phyloP scores from a whole-genome alignment of 2,329 filamentous ascomycete genomes.

The Dactylellina parvicollis region DNA sequence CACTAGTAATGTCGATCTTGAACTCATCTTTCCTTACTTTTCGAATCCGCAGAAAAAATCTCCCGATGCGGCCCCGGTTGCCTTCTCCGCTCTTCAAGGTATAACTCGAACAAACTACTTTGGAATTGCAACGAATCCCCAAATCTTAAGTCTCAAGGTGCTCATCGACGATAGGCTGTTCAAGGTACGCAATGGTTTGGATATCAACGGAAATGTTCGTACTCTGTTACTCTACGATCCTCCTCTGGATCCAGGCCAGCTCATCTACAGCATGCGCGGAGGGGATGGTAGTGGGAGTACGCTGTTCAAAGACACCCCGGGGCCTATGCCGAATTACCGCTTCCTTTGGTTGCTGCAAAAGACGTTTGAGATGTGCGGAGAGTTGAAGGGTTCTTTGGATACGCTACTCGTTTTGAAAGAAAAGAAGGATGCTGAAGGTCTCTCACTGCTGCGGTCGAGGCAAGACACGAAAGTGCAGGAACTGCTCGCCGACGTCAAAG shows the following conservation, averaged over 20 bases:
- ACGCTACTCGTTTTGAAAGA: constrained; percentile 55
- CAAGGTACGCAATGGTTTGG: constrained; percentile 60
- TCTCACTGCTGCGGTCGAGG: constrained; percentile 44
- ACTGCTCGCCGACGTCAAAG: constrained; percentile 54
- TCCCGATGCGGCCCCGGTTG: too few species aligned
- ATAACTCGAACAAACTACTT: constrained; percentile 57
- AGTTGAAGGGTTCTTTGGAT: constrained; percentile 55
- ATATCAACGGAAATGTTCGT: constrained; percentile 59
- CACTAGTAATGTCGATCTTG: constrained; percentile 13
- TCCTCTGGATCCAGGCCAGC: constrained; percentile 57
- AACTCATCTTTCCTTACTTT: constrained; percentile 44
- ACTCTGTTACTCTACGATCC: constrained; percentile 58
- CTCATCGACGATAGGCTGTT: constrained; percentile 60
- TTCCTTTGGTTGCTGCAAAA: constrained; percentile 57
- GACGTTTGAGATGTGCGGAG: constrained; percentile 58
- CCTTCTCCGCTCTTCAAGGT: constrained; percentile 57
- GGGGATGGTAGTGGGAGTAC: constrained; percentile 57
- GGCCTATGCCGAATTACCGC: constrained; percentile 59
- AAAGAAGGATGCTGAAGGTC: constrained; percentile 57
- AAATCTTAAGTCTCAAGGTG: background rate
- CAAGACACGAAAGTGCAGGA: constrained; percentile 53
- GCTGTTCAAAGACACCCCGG: constrained; percentile 28
- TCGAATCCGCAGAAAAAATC: background rate
- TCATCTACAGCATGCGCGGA: constrained; percentile 56
- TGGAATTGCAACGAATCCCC: constrained; percentile 48